phyloP scores from a whole-genome alignment of 2,329 filamentous ascomycete genomes.

The Beauveria medogensis region DNA sequence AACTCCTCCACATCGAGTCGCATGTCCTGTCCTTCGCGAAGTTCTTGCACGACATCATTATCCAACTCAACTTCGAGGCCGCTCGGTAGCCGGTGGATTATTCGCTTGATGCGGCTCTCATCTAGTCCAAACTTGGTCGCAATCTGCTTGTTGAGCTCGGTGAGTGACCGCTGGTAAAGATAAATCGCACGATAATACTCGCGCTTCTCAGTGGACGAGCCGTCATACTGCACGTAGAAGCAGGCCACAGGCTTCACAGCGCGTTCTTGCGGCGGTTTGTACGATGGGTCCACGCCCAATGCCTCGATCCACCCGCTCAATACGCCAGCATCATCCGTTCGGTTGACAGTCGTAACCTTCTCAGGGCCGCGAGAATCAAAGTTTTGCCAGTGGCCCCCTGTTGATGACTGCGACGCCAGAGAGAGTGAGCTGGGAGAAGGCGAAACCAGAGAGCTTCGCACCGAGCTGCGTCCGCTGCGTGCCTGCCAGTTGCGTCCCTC shows the following conservation, averaged over 20 bases:
- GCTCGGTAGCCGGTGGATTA: conserved; percentile 62
- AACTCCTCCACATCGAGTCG: conserved; percentile 55
- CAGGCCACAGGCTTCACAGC: conserved; percentile 70
- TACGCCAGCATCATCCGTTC: conserved; percentile 53
- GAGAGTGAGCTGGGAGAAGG: conserved; percentile 60
- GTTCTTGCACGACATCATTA: conserved; percentile 75
- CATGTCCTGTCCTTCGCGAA: conserved; percentile 91
- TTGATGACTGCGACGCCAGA: conserved; percentile 46
- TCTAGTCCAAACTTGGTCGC: conserved; percentile 77
- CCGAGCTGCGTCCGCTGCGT: conserved; percentile 48
- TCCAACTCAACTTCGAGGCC: conserved; percentile 82
- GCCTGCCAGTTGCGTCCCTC: conserved; percentile 43
- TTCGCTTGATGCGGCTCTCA: conserved; percentile 58
- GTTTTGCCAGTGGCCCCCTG: conserved; percentile 44
- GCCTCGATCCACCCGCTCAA: conserved; percentile 84
- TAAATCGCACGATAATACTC: conserved; percentile 81
- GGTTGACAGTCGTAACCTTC: conserved; percentile 44
- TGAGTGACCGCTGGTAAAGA: conserved; percentile 64
- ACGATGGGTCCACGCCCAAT: conserved; percentile 78
- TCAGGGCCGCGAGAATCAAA: conserved; percentile 47
- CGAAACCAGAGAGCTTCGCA: conserved; percentile 55
- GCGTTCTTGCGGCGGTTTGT: conserved; percentile 69
- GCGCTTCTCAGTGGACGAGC: conserved; percentile 43
- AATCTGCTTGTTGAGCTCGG: conserved; percentile 65
- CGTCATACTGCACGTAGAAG: conserved; percentile 66